phyloP scores from a whole-genome alignment of 805 yeast genomes.

The Pichia pseudocactophila region DNA sequence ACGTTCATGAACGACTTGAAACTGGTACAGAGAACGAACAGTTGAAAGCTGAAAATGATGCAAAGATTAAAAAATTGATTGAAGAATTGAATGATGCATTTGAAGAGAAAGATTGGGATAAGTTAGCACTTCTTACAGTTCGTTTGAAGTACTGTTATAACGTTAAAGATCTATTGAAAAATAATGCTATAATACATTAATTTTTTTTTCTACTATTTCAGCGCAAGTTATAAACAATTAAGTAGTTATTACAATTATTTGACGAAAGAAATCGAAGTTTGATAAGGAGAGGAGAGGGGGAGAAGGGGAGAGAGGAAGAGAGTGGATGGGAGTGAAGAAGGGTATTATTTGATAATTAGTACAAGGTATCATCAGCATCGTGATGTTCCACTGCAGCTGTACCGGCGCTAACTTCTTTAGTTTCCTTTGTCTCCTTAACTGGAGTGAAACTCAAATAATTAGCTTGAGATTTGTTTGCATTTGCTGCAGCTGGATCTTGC shows the following conservation, averaged over 20 bases:
- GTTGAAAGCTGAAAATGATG: constrained; percentile 47
- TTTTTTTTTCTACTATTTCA: constrained; percentile 43
- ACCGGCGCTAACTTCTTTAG: not conserved
- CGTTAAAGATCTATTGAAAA: constrained; percentile 61
- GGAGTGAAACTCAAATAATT: constrained; percentile 8
- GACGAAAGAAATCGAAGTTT: no score
- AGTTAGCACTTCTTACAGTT: constrained; percentile 58
- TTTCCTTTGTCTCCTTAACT: constrained; percentile 1
- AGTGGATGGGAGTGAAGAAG: no score
- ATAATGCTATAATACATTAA: constrained; percentile 56
- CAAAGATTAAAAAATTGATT: constrained; percentile 42
- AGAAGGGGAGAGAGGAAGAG: no score
- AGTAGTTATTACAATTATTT: no score
- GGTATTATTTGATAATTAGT: not conserved
- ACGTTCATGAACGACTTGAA: constrained; percentile 76
- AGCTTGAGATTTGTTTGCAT: not conserved
- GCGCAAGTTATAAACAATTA: constrained; percentile 4
- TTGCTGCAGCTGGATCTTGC: not conserved
- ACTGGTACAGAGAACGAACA: constrained; percentile 51
- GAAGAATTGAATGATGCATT: constrained; percentile 39
- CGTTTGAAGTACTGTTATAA: constrained; percentile 79
- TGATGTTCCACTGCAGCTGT: not conserved
- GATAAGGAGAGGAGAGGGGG: no score
- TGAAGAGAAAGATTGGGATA: constrained; percentile 38
- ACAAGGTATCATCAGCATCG: not conserved